A percentile compares a stretch with the other conserved stretches of the same genome.
phyloP scores from a whole-genome alignment of 176 grass and related monocot genomes.

The Triticum urartu region DNA sequence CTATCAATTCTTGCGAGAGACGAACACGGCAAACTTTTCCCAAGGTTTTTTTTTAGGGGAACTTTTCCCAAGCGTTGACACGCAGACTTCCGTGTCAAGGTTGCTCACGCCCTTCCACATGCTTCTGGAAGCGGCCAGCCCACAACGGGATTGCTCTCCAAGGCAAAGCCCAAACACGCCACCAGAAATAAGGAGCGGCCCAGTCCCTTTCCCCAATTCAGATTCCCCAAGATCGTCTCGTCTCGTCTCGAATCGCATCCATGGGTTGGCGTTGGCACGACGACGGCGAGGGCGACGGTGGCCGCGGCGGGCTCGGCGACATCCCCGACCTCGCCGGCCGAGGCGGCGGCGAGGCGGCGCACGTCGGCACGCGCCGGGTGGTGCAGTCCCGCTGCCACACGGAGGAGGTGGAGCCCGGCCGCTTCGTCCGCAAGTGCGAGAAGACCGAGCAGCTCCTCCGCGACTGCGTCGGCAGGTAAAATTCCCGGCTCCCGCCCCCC shows the following conservation, averaged over 20 bases:
- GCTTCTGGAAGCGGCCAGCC: conserved; percentile 18
- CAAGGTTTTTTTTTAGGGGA: too few relatives aligned
- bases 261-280: conserved; percentile 80
- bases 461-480: conserved; percentile 54
- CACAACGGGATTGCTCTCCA: conserved; percentile 34
- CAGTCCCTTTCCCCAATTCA: background rate
- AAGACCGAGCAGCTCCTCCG: conserved; percentile 73
- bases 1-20: background rate
- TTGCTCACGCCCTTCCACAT: background rate
- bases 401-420: conserved; percentile 82
- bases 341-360: background rate
- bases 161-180: conserved; percentile 13
- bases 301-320: conserved; percentile 41
- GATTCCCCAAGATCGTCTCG: conserved; percentile 14
- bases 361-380: conserved; percentile 53
- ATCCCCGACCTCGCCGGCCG: conserved; percentile 24
- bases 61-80: background rate
- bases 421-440: conserved; percentile 83
- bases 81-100: background rate
- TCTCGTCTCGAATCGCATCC: background rate
- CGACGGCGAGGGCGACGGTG: conserved; percentile 30
- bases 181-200: background rate
- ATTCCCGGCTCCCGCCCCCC: background rate
- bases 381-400: conserved; percentile 67
- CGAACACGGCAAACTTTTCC: background rate